phyloP scores from a whole-genome alignment of 768 basidiomycete species.

The Gloeostereum incarnatum region DNA sequence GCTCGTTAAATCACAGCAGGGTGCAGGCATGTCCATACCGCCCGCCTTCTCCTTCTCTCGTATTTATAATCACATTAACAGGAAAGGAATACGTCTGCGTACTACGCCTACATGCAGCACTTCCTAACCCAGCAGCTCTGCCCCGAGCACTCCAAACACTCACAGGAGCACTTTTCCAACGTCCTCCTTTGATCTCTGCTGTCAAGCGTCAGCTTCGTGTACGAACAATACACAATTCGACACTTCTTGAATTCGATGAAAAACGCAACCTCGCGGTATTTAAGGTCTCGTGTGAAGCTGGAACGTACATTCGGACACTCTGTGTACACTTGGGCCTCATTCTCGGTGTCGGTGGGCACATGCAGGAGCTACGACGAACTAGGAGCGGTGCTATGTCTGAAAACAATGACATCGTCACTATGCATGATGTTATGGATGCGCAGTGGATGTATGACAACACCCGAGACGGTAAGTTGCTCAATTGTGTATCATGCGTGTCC shows the following conservation, averaged over 20 bases:
- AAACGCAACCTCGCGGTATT: constrained; percentile 95
- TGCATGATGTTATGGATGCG: constrained; percentile 99
- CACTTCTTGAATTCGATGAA: constrained; percentile 93
- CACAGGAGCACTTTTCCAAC: constrained; percentile 97
- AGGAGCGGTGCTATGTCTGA: constrained; percentile 95
- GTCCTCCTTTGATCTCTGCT: constrained; percentile 96
- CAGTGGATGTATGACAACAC: constrained; percentile 99
- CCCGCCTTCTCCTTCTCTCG: constrained; percentile 2
- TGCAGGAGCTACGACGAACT: constrained; percentile 96
- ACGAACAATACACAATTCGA: constrained; percentile 94
- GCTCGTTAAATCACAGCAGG: constrained; percentile 97
- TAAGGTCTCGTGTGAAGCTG: constrained; percentile 98
- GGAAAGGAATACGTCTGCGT: constrained; percentile 99
- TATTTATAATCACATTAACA: constrained; percentile 16
- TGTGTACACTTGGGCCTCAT: constrained; percentile 95
- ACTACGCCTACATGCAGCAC: constrained; percentile 78
- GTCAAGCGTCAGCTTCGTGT: constrained; percentile 97
- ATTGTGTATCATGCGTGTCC: background rate
- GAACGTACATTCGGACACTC: constrained; percentile 91
- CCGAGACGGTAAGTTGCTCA: constrained; percentile 64
- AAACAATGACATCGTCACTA: constrained; percentile 96
- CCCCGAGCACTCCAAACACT: constrained; percentile 93
- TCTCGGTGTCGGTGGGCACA: constrained; percentile 97
- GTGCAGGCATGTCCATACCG: constrained; percentile 59
- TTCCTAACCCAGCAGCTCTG: constrained; percentile 76